These are phyloP conservation scores for Aspergillus heteromorphus DNA, from an alignment of 495 filamentous ascomycete species.

Conservation along the genomic window DNA sequence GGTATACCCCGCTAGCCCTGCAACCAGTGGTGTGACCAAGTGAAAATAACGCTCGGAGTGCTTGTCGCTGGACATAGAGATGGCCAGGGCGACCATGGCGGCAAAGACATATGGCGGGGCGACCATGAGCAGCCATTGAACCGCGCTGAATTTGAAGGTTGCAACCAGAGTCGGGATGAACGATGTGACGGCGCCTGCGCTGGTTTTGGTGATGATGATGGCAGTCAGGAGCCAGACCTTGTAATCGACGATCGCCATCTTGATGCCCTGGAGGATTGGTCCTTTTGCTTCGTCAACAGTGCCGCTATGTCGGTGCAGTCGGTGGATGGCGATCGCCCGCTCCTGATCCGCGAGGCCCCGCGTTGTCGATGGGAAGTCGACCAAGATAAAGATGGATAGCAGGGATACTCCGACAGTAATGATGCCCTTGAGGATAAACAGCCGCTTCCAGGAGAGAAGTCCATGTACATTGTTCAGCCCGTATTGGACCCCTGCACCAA, in stretches of 20 bases:
- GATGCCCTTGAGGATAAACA: constrained; percentile 2
- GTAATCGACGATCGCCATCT: constrained; percentile 49
- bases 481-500: constrained; percentile 36
- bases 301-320: constrained; percentile 72
- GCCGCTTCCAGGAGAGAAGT: constrained; percentile 10
- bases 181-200: constrained; percentile 32
- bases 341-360: constrained; percentile 66
- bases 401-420: constrained; percentile 16
- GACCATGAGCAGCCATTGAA: constrained; percentile 57
- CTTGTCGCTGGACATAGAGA: constrained; percentile 67
- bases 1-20: constrained; percentile 45
- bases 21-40: constrained; percentile 63
- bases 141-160: constrained; percentile 31
- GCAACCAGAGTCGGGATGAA: constrained; percentile 75
- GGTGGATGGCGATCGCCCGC: constrained; percentile 59
- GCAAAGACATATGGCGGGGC: constrained; percentile 65
- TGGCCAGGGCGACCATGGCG: constrained; percentile 59
- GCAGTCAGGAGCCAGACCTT: not conserved
- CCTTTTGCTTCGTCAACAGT: constrained; percentile 56
- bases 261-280: constrained; percentile 60
- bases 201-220: not conserved
- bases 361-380: constrained; percentile 76
- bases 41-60: constrained; percentile 73
- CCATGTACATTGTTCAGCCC: constrained; percentile 22
- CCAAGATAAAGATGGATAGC: constrained; percentile 56